phyloP scores from a whole-genome alignment of 116 monocot genomes.

The Cymodocea nodosa region DNA sequence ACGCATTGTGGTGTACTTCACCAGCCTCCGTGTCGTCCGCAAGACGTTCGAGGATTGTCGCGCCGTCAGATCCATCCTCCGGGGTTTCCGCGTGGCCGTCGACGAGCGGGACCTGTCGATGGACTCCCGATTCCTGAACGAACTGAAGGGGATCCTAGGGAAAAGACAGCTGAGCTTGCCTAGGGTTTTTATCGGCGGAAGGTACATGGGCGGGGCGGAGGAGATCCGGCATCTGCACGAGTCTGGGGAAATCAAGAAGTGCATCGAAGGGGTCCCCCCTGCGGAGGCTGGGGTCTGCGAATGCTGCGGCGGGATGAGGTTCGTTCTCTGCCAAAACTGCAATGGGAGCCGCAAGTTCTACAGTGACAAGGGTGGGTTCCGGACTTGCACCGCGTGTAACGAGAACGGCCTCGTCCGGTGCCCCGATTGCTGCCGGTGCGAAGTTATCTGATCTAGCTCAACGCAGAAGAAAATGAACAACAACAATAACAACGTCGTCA shows the following conservation, averaged over 20 bases:
- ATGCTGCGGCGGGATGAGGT: constrained; percentile 8
- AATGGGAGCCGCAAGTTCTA: constrained; percentile 58
- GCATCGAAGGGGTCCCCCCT: constrained; percentile 8
- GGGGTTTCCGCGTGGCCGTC: constrained; percentile 55
- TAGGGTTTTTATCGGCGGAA: constrained; percentile 12
- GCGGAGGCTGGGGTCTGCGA: constrained; percentile 8
- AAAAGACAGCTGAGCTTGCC: constrained; percentile 1
- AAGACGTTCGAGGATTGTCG: constrained; percentile 69
- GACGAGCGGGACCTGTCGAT: constrained; percentile 78
- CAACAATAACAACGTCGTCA: too few relatives aligned
- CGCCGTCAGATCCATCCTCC: constrained; percentile 48
- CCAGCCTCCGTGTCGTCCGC: constrained; percentile 62
- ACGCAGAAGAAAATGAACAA: too few relatives aligned
- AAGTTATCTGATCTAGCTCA: neutral
- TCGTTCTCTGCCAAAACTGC: constrained; percentile 22
- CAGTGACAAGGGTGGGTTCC: constrained; percentile 49
- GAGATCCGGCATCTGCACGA: constrained; percentile 18
- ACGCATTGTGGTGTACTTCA: constrained; percentile 49
- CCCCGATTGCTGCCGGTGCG: constrained; percentile 24
- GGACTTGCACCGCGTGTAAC: constrained; percentile 67
- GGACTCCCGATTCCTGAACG: constrained; percentile 44
- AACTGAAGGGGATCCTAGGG: constrained; percentile 9
- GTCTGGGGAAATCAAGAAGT: constrained; percentile 11
- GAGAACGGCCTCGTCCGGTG: constrained; percentile 92
- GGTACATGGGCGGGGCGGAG: constrained; percentile 15